A percentile compares a stretch with the other conserved stretches of the same genome.
phyloP scores from a whole-genome alignment of 164 flowering plant species.

The Liquidambar formosana region DNA sequence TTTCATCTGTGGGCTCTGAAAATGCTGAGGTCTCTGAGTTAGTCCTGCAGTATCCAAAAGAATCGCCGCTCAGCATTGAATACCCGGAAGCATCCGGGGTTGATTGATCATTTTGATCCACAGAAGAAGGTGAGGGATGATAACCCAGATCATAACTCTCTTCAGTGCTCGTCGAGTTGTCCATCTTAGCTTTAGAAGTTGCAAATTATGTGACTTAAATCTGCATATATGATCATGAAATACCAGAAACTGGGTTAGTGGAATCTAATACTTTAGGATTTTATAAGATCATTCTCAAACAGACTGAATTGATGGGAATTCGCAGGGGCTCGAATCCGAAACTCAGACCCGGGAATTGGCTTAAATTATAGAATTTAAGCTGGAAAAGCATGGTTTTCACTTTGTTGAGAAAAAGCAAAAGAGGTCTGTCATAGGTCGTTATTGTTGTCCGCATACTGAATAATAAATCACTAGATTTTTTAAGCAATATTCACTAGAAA shows the following conservation, averaged over 20 bases:
- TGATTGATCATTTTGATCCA: slow-evolving; percentile 52
- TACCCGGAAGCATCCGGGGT: slow-evolving; percentile 37
- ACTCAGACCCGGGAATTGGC: slow-evolving; percentile 18
- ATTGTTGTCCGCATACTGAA: slow-evolving; percentile 16
- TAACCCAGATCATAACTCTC: slow-evolving; percentile 50
- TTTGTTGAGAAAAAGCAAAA: slow-evolving; percentile 26
- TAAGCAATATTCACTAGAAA: neutral
- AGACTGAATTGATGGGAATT: slow-evolving; percentile 8
- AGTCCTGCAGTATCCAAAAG: slow-evolving; percentile 61
- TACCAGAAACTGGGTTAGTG: neutral
- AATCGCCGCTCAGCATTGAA: slow-evolving; percentile 53
- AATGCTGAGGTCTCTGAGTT: slow-evolving; percentile 66
- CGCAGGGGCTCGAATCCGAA: neutral
- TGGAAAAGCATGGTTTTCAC: neutral
- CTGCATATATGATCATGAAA: slow-evolving; percentile 30
- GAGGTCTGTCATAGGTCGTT: slow-evolving; percentile 18
- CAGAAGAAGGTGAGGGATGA: slow-evolving; percentile 56
- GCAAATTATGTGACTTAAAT: slow-evolving; percentile 10
- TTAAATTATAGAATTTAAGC: slow-evolving; percentile 6
- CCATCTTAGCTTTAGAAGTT: slow-evolving; percentile 32
- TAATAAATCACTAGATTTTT: slow-evolving; percentile 18
- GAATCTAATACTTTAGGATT: slow-evolving; percentile 5
- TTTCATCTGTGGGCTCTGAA: slow-evolving; percentile 61
- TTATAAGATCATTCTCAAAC: neutral
- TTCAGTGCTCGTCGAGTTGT: slow-evolving; percentile 33